Percentiles rank a stretch among this genome's conserved stretches.
Evolutionary conservation across 2,329 filamentous ascomycete genomes (phyloP).

Genomic region (Fusarium brevicatenulatum): DNA sequence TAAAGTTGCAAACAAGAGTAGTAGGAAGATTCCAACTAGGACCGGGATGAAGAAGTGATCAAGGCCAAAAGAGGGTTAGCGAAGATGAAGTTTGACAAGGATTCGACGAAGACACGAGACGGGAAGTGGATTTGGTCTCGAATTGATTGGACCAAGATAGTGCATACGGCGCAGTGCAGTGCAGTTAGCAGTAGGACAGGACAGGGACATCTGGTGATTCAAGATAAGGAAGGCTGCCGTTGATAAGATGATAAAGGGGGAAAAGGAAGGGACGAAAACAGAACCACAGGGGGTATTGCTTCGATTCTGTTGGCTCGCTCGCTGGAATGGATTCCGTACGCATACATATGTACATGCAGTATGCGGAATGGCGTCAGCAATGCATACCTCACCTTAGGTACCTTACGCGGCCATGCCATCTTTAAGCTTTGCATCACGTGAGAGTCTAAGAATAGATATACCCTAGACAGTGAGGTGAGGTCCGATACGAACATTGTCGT

Average conservation of each 20-base stretch:
- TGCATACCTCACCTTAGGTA: conserved; percentile 9
- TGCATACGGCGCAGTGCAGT: conserved; percentile 11
- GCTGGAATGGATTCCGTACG: not conserved
- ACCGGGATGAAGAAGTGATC: not conserved
- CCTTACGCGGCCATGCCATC: conserved; percentile 15
- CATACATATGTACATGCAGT: not conserved
- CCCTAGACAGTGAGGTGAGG: not conserved
- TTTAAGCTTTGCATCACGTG: conserved; percentile 14
- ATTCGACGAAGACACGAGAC: conserved; percentile 34
- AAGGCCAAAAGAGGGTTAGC: conserved; percentile 33
- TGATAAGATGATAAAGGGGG: conserved; percentile 14
- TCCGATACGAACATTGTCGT: conserved; percentile 6
- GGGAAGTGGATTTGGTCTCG: conserved; percentile 25
- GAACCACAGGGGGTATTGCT: not conserved
- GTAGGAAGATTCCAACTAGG: conserved; percentile 17
- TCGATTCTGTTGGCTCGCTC: conserved; percentile 3
- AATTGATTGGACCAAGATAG: conserved; percentile 33
- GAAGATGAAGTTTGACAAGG: conserved; percentile 23
- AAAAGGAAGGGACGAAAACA: conserved; percentile 1
- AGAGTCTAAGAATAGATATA: conserved; percentile 22
- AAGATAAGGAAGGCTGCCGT: conserved; percentile 17
- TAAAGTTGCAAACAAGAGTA: conserved; percentile 25
- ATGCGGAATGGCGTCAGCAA: conserved; percentile 23
- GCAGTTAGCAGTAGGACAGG: not conserved
- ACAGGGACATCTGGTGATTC: conserved; percentile 1